phyloP scores from a whole-genome alignment of 106 monocot species.

The Dioscorea zingiberensis region DNA sequence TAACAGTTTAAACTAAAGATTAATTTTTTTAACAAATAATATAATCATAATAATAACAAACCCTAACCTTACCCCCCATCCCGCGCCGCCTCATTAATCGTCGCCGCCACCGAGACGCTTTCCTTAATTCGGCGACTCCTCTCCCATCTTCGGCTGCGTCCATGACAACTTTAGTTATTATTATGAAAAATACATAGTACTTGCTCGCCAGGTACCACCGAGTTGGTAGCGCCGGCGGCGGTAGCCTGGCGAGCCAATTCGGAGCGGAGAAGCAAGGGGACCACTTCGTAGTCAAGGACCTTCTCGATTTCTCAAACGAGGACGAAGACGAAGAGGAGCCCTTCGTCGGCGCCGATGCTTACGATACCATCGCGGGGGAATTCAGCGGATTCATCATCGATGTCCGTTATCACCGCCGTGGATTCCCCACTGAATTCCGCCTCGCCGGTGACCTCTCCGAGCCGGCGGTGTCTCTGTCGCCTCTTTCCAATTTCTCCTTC shows the following conservation, averaged over 20 bases:
- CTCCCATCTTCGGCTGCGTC: slow-evolving; percentile 74
- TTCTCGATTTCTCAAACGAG: no score
- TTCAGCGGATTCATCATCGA: slow-evolving; percentile 35
- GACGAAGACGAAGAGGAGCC: slow-evolving; percentile 22
- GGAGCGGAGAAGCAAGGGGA: slow-evolving; percentile 9
- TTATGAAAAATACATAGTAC: slow-evolving; percentile 44
- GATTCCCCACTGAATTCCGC: slow-evolving; percentile 22
- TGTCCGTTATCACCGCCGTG: slow-evolving; percentile 27
- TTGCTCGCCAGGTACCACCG: slow-evolving; percentile 14
- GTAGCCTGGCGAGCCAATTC: no score
- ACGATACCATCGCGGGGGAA: slow-evolving; percentile 4
- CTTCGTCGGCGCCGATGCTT: neutral
- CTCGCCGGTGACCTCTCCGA: slow-evolving; percentile 55
- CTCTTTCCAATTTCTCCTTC: neutral
- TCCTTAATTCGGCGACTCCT: slow-evolving; percentile 88
- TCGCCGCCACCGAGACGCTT: slow-evolving; percentile 77
- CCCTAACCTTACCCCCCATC: no score
- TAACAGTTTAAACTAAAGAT: no score
- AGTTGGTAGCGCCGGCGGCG: neutral
- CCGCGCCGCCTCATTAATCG: no score
- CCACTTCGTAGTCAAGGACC: no score
- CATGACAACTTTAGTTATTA: no score
- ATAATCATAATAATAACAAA: no score
- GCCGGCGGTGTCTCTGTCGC: slow-evolving; percentile 34
- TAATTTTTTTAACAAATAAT: no score